Base-by-base conservation (phyloP, 202 grass and related monocot species). In the Elaeis oleifera region DNA sequence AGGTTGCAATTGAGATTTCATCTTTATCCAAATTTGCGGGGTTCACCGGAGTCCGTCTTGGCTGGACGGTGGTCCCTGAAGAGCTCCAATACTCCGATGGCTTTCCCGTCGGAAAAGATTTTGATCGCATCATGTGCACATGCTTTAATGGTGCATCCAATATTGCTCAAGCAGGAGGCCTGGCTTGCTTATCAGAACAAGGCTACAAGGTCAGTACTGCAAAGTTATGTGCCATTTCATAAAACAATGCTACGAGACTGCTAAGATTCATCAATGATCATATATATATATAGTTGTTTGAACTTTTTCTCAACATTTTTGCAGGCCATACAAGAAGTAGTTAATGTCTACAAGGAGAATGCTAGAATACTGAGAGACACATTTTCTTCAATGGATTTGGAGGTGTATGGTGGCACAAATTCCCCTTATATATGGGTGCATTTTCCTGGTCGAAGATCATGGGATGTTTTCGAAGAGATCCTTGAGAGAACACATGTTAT, bases 21-120 rank as follows among this genome's bases (percentile, higher is more conserved):
- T 92, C 94, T 50, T 92, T 99, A 78, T 99, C 94, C 31, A 99
- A 99, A 69, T 86, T 82, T 61, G 94, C 94, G 32, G 88, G 94
- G 0, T 99, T 99, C 72, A 92, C 94, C 19, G 94, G 94, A 5
- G 82, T 99, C 25, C 84, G 94, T 0, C 79, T 99, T 0, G 94
- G 94, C 0, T 99, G 94, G 88, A 80, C 85, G 0, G 94, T 94
- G 16, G 82, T 92, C 5, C 94, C 94, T 50, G 63, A 62, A 67
- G 94, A 99, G 77, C 94, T 99, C 54, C 59, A 69, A 0, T 99
- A 86, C 82, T 75, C 85, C 0, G 69, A 85, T 17, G 94, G 88
- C 16, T 68, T 57, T 18, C 49, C 68, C 4, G 80, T 99, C 1
- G 50, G 74, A 14, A 78, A 66, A 23, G 94, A 99, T 71, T 99